Conservation (phyloP, 108 stramenopile species). For the Fragilaria crotonensis region DNA sequence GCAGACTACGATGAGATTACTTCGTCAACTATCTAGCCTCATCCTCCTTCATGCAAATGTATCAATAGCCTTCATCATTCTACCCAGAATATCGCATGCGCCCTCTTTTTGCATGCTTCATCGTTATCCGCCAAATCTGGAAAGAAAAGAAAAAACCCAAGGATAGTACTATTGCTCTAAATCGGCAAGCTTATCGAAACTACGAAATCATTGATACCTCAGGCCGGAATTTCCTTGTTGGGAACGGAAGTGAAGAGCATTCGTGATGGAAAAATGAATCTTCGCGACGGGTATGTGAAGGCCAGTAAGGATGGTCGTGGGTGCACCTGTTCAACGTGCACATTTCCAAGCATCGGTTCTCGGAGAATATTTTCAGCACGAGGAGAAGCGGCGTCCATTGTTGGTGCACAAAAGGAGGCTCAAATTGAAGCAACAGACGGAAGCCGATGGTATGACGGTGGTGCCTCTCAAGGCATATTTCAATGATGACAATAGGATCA, state of each 20-base stretch:
- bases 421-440: conserved; percentile 33
- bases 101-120: no score
- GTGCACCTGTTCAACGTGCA: conserved; percentile 69
- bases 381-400: conserved; percentile 56
- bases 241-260: conserved; percentile 82
- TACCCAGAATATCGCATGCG: no score
- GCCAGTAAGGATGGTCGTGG: conserved; percentile 49
- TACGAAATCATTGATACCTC: conserved; percentile 71
- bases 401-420: conserved; percentile 56
- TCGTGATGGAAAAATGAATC: conserved; percentile 81
- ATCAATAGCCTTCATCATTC: no score
- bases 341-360: conserved; percentile 67
- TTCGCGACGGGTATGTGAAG: conserved; percentile 65
- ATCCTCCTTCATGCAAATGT: no score
- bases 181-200: conserved; percentile 42
- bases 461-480: conserved; percentile 84
- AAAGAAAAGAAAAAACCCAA: conserved; percentile 42
- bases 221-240: conserved; percentile 66
- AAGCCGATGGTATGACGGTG: conserved; percentile 49
- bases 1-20: no score
- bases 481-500: conserved; percentile 72
- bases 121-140: no score
- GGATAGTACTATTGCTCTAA: conserved; percentile 27
- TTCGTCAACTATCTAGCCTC: no score
- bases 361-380: conserved; percentile 77